Base-by-base conservation (phyloP, 2,329 filamentous ascomycete species). In the Epichloe bromicola region DNA sequence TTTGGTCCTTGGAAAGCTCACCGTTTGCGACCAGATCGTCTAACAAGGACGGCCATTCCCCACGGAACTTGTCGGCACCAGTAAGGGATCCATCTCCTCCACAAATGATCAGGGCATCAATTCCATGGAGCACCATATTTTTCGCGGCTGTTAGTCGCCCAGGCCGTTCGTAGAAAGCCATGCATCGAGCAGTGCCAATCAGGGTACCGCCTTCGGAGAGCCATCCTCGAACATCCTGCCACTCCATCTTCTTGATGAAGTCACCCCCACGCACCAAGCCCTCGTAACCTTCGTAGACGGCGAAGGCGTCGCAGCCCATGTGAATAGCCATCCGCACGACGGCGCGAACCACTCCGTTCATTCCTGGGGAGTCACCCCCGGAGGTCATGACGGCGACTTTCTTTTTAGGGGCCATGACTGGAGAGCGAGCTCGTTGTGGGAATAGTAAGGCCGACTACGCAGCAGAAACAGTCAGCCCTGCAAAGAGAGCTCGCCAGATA, bases 71-170 rank as follows among this genome's bases (percentile, higher is more conserved):
- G 74, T 98, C 93, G 50, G 93, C 93, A 64, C 93, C 93, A 11
- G 93, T 98, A 62, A 98, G 78, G 57, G 88, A 95, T 56, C 93
- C 93, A 66, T 98, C 93, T 72, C 93, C 93, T 66, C 93, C 93
- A 67, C 91, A 97, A 65, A 98, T 94, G 61, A 98, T 85, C 60
- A 98, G 76, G 50, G 93, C 93, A 65, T 98, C 89, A 58, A 98
- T 97, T 63, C 93, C 93, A 59, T 88, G 82, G 54, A 88, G 69
- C 41, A 98, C 80, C 82, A 98, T 84, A 73, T 98, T 96, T 75
- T 91, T 95, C 53, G 93, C 93, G 2, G 88, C 93, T 50, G 74
- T 78, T 54, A 95, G 70, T 57, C 93, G 85, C 17, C 93, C 93
- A 33, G 83, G 73, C 45, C 93, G 85, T 68, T 96, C 85, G 70